These are phyloP conservation scores for Aspergillus tamarii DNA, from an alignment of 2,329 filamentous ascomycete genomes.

Conservation along the genomic window DNA sequence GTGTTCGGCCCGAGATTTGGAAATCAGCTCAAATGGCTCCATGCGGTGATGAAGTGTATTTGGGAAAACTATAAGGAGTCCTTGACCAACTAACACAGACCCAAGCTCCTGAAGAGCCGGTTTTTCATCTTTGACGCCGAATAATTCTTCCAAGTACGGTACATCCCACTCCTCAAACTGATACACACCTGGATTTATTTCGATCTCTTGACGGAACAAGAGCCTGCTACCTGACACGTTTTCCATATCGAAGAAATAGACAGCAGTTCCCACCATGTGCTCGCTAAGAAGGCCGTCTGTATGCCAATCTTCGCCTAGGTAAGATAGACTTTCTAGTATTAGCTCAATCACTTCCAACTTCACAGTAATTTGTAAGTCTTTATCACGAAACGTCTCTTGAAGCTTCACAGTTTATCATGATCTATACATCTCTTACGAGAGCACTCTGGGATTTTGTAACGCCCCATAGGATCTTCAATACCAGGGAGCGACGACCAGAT, in stretches of 20 bases:
- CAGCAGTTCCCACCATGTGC: conserved; percentile 10
- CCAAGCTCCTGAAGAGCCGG: conserved; percentile 15
- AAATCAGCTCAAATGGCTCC: conserved; percentile 13
- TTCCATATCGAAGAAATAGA: conserved; percentile 12
- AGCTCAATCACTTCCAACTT: conserved; percentile 15
- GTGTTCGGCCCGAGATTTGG: conserved; percentile 13
- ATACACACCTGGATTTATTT: background rate
- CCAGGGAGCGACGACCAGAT: background rate
- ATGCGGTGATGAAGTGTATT: conserved; percentile 15
- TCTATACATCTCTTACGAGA: background rate
- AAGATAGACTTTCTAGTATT: conserved; percentile 12
- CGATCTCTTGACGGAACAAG: conserved; percentile 9
- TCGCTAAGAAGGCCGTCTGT: conserved; percentile 15
- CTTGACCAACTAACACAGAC: conserved; percentile 11
- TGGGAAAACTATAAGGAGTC: conserved; percentile 17
- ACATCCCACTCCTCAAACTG: conserved; percentile 12
- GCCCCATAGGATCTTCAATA: background rate
- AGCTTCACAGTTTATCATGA: conserved; percentile 17
- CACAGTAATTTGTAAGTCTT: conserved; percentile 20
- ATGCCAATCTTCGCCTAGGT: conserved; percentile 16
- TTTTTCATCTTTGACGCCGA: conserved; percentile 5
- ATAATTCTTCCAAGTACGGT: conserved; percentile 13
- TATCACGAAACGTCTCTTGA: conserved; percentile 17
- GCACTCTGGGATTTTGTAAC: background rate
- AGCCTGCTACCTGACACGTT: conserved; percentile 16